Percentiles rank a stretch among this genome's conserved stretches.
Conservation (phyloP, 805 yeast species). For the Monosporozyma solicola region DNA sequence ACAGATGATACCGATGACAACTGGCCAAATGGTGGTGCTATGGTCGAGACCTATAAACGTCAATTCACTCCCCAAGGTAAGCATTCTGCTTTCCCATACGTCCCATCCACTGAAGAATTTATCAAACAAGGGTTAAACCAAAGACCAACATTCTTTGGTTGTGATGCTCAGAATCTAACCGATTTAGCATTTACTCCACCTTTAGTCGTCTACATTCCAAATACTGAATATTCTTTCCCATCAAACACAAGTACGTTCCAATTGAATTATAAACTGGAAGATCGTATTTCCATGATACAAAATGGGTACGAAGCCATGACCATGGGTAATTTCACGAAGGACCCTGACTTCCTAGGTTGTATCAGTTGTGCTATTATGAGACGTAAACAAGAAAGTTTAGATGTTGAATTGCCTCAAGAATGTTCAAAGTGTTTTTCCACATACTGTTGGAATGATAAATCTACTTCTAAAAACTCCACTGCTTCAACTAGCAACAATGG, state of each 20-base stretch:
- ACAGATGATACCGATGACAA: conserved; percentile 49
- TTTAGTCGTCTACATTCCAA: conserved; percentile 67
- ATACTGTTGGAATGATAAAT: conserved; percentile 68
- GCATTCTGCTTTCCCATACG: conserved; percentile 66
- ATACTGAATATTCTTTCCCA: conserved; percentile 52
- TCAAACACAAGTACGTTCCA: conserved; percentile 67
- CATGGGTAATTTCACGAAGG: conserved; percentile 57
- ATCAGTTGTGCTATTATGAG: conserved; percentile 76
- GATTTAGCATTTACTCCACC: conserved; percentile 55
- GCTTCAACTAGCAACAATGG: background rate
- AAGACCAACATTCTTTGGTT: conserved; percentile 76
- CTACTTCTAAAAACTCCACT: conserved; percentile 3
- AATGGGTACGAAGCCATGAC: conserved; percentile 71
- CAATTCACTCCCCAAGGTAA: conserved; percentile 47
- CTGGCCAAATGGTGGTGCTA: conserved; percentile 64
- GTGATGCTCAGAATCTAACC: conserved; percentile 58
- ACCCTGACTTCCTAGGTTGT: conserved; percentile 61
- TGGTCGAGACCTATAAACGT: conserved; percentile 47
- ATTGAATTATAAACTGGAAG: conserved; percentile 49
- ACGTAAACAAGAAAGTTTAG: conserved; percentile 64
- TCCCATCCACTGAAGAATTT: conserved; percentile 62
- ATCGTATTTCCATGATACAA: conserved; percentile 48
- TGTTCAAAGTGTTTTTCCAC: conserved; percentile 61
- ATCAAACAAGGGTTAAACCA: conserved; percentile 52
- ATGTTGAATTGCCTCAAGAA: conserved; percentile 50